Conservation (phyloP, 2,329 filamentous ascomycete species). For the Colletotrichum sp. region DNA sequence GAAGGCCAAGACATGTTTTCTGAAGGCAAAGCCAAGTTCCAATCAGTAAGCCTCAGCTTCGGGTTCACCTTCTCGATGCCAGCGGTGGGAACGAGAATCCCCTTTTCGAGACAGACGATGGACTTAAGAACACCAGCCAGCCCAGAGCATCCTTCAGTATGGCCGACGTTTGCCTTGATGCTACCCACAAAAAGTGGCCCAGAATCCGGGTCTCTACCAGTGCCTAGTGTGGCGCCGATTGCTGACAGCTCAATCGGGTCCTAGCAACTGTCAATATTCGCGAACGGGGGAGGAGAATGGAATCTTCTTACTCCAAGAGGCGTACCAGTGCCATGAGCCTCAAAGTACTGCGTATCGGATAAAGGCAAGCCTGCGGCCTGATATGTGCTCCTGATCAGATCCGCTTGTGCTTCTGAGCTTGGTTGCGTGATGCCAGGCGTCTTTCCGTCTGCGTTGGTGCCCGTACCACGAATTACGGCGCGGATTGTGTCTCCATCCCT, state of each 20-base stretch:
- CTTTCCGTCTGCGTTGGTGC: slow-evolving; percentile 38
- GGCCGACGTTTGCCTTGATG: slow-evolving; percentile 45
- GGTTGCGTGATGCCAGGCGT: slow-evolving; percentile 43
- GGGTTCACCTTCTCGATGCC: slow-evolving; percentile 53
- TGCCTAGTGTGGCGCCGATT: slow-evolving; percentile 48
- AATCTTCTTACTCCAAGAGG: neutral
- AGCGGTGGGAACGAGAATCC: slow-evolving; percentile 53
- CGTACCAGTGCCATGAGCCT: slow-evolving; percentile 52
- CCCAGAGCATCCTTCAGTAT: slow-evolving; percentile 48
- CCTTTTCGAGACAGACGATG: slow-evolving; percentile 42
- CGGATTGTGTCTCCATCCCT: slow-evolving; percentile 42
- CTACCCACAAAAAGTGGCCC: slow-evolving; percentile 35
- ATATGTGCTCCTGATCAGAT: slow-evolving; percentile 20
- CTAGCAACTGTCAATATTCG: slow-evolving; percentile 51
- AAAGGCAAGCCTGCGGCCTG: neutral
- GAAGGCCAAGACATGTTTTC: slow-evolving; percentile 25
- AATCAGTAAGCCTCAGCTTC: slow-evolving; percentile 34
- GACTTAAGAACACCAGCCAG: slow-evolving; percentile 47
- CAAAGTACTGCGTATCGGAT: slow-evolving; percentile 39
- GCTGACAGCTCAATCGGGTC: slow-evolving; percentile 59
- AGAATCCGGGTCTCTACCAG: slow-evolving; percentile 33
- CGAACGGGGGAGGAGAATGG: rapidly evolving
- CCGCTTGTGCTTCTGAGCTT: slow-evolving; percentile 36
- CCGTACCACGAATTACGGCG: slow-evolving; percentile 34
- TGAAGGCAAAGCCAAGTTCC: slow-evolving; percentile 34